Evolutionary conservation across 208 protist species (phyloP), one percentile per base, ranked within the genome.

Genomic region (Leishmania mexicana): DNA sequence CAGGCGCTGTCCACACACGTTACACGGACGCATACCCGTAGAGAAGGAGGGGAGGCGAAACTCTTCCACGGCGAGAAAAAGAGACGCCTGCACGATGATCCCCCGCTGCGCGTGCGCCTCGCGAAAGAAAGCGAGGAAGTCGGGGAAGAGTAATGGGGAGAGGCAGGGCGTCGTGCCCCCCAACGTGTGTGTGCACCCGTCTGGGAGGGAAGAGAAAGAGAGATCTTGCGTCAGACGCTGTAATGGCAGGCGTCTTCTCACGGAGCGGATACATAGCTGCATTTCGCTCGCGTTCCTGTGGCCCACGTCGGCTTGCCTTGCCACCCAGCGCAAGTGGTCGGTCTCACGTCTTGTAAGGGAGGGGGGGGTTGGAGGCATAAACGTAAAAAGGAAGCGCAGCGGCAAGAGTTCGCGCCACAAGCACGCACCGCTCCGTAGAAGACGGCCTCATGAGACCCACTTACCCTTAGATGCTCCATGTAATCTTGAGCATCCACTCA

Each of bases 401-500:
- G 67, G 7, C 42, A 72, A 47, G 11, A 31, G 24, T 8, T 47
- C 19, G 40, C 19, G 40, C 15, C 40, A 49, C 40, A n/a, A 24
- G 7, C 21, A 72, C 10, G 57, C 40, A 7, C 67, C 24, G 3
- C 40, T 13, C 24, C 7, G 31, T 17, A 47, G 21, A 49, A 17
- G 5, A 47, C 67, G 40, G 28, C 40, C 67, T 72, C 67, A 19
- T 72, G 19, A 72, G 40, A 72, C 67, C 6, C 17, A 11, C 40
- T 31, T 47, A 28, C 17, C 19, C 8, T 57, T 75, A 94, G 31
- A 94, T 75, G 62, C 85, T 87, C 93, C 94, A 97, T 15, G 83
- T 89, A 40, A 97, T 81, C 80, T 92, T 94, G 51, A 68, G 79
- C 53, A 97, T 88, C 77, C 83, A 85, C 71, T 95, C 95, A 67